Evolutionary conservation across 192 early-diverging fungal species (phyloP), one percentile per base, ranked within the genome.

Genomic region (Pilaira anomala): DNA sequence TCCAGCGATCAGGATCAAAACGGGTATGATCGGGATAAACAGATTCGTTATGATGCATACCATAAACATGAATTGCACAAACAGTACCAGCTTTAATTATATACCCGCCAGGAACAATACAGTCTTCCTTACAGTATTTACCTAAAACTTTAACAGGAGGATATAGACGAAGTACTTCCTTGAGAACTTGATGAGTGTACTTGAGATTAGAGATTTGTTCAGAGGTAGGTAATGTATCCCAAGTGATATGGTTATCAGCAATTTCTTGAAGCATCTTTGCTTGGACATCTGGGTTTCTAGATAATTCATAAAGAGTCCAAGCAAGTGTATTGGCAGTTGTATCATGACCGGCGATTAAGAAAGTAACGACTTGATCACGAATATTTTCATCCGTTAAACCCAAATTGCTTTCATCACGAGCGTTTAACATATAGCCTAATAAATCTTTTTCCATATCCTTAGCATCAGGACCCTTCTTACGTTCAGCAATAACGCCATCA

Each of bases 281-380:
- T 12, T 55, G 48, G n/a, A 73, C 59, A 24, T 73, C 66, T 4
- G 71, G 71, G 42, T 73, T 28, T 3, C 55, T 51, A 16, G 59
- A 42, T 13, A 73, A 48, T 50, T 73, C 66, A 28, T 63, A 55
- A n/a, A 73, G 39, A 5, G 59, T 58, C 70, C 70, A 72, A 3
- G 64, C 59, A 26, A 72, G 60, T 36, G 61, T 61, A n/a, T 60
- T 57, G 19, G 64, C 60, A 26, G 70, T 72, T 1, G 70, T 72
- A 18, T 72, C 63, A 52, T 83, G 79, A 8, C 79, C 84, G 2
- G 82, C 82, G 59, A 85, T 82, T 62, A 85, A 54, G 49, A 87
- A 82, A 6, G 83, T 85, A 49, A 85, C 73, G 22, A 86, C 77
- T 60, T 87, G 76, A 61, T 86, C 85, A 41, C 81, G 79, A 41